These are phyloP conservation scores for Typha latifolia DNA, from an alignment of 176 grass and related monocot species.

Conservation along the genomic window DNA sequence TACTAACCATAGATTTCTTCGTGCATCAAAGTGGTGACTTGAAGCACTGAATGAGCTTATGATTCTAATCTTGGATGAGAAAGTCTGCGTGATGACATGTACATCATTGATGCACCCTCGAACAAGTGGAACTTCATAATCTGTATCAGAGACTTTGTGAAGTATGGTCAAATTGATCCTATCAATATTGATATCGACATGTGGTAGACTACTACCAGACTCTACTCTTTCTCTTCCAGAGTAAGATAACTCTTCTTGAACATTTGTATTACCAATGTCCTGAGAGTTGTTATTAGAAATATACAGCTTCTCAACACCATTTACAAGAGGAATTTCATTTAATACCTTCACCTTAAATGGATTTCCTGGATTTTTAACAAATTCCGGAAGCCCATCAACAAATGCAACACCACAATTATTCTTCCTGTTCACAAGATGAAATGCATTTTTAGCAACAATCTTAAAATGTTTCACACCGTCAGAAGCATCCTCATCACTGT, in stretches of 20 bases:
- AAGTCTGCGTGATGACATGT: constrained; percentile 42
- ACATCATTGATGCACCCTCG: constrained; percentile 57
- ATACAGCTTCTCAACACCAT: constrained; percentile 28
- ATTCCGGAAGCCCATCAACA: constrained; percentile 67
- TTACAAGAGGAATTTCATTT: constrained; percentile 28
- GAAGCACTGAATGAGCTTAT: constrained; percentile 58
- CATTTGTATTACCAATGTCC: constrained; percentile 26
- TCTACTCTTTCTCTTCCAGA: constrained; percentile 31
- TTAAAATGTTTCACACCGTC: constrained; percentile 45
- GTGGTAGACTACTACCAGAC: constrained; percentile 33
- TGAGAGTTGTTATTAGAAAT: constrained; percentile 20
- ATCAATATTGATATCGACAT: constrained; percentile 48
- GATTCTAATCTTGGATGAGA: constrained; percentile 53
- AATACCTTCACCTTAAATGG: constrained; percentile 65
- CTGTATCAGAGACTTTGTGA: constrained; percentile 59
- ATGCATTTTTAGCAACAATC: constrained; percentile 37
- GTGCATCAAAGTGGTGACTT: constrained; percentile 49
- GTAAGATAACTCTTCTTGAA: constrained; percentile 30
- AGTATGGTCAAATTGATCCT: constrained; percentile 50
- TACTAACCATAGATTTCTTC: constrained; percentile 57
- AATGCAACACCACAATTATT: constrained; percentile 58
- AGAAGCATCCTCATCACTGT: constrained; percentile 42
- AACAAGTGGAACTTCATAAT: constrained; percentile 52
- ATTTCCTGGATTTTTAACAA: constrained; percentile 76
- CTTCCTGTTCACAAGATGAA: constrained; percentile 73